A percentile compares a stretch with the other conserved stretches of the same genome.
Evolutionary conservation across 257 asterid genomes (phyloP).

Genomic region (Salvia splendens): DNA sequence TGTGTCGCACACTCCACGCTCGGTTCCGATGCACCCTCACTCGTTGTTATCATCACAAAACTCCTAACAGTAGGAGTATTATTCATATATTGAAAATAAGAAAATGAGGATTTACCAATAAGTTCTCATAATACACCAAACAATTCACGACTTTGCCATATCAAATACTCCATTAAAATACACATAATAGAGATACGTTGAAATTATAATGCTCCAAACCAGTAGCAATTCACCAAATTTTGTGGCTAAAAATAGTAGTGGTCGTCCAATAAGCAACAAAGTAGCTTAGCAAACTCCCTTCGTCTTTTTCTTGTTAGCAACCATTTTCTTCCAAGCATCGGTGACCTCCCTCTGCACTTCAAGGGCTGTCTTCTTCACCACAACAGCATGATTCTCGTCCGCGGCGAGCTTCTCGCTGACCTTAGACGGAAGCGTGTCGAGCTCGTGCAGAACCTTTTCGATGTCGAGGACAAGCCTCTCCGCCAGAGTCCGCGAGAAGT

Average conservation of each 20-base stretch:
- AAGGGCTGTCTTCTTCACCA: conserved; percentile 51
- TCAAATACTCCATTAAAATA: no score
- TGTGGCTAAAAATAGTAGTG: not conserved
- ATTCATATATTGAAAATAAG: no score
- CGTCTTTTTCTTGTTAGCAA: conserved; percentile 75
- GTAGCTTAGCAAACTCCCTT: conserved; percentile 59
- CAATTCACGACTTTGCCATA: no score
- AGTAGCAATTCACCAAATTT: not conserved
- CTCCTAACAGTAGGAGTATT: no score
- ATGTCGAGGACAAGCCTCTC: conserved; percentile 77
- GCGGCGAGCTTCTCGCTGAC: conserved; percentile 47
- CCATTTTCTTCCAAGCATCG: conserved; percentile 76
- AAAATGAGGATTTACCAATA: no score
- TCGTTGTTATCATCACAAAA: no score
- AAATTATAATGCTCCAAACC: not conserved
- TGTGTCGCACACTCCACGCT: no score
- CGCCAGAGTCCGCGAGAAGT: conserved; percentile 74
- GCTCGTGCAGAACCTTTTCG: conserved; percentile 61
- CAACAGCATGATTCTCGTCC: conserved; percentile 20
- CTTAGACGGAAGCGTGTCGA: conserved; percentile 60
- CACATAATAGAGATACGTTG: no score
- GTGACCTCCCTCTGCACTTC: conserved; percentile 73
- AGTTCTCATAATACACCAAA: no score
- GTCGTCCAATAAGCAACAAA: not conserved
- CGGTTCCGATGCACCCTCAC: no score